Base-by-base conservation (phyloP, 345 rosid species). In the Citrus australasica region DNA sequence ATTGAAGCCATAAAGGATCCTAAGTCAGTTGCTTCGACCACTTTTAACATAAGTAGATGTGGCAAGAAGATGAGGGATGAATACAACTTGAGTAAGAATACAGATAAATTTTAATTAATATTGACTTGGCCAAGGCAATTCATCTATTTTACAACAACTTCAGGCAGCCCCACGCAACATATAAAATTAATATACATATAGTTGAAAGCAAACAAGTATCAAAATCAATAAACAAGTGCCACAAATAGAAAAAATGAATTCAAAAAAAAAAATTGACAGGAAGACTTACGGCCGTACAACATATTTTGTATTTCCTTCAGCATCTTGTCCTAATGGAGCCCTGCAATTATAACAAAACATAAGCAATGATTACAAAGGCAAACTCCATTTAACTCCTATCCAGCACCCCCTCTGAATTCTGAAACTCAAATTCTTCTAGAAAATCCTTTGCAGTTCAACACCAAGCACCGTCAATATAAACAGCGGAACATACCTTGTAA, bases 241-340 rank as follows among this genome's bases (percentile, higher is more conserved):
- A 72, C 4, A 27, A 61, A 33, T 10, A 9, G 55, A 65, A 60
- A 75, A 77, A 73, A 3, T 25, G 74, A 60, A 58, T 24, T 64
- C 9, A 46, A 71, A 35, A 32, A 76, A 76, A 33, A 63, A 21
- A 71, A 77, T 25, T 73, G 35, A 67, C 0, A 79, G 77, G 80
- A 76, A 79, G 70, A 85, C 98, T 90, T 87, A 95, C 98, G 98
- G 98, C 78, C 97, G 90, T 33, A 91, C 83, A 74, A 91, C 98
- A 85, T 93, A 95, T 89, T 93, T 92, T 56, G 92, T 81, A 88
- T 92, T 92, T 60, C 98, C 98, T 84, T 95, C 98, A 74, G 85
- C 85, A 86, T 88, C 89, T 71, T 84, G 87, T 48, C 90, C 98
- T 81, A 86, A 35, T 76, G 95, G 97, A 88, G 97, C 98, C 90